Evolutionary conservation across 1,284 basidiomycete species (phyloP), one percentile per base, ranked within the genome.

Genomic region (Rhodotorula mucilaginosa): DNA sequence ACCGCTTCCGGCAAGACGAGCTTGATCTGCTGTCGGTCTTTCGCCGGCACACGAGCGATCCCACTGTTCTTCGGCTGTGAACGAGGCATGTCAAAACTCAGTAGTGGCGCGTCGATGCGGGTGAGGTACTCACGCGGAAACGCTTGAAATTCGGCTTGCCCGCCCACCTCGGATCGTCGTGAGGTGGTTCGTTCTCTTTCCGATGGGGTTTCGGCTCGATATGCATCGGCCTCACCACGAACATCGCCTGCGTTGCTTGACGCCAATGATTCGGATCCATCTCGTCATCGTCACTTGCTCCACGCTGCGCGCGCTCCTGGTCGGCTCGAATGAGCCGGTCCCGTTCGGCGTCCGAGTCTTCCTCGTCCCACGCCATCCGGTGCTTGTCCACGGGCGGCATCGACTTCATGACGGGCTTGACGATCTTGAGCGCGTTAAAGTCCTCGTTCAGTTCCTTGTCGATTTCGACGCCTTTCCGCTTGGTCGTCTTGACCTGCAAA

Each of bases 361-460:
- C 56, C 46, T 76, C 75, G 46, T 76, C 60, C 75, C 75, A 76
- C 1, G n/a, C 31, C 29, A 74, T 59, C 19, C 65, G 64, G 39
- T 64, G 62, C 39, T 64, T 58, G 61, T 68, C 63, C 18, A 5
- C 51, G 21, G 19, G 7, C 15, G 69, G 71, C 75, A 74, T 74
- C 29, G 13, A 16, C 60, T 67, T 63, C 12, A 76, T 21, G 46
- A 64, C 58, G 1, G 75, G 75, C 26, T 61, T 62, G 59, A 74
- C 73, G 13, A 76, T 72, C 61, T 74, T 76, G 64, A 76, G 71
- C 44, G 68, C 69, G 65, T 76, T 76, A 67, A 76, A 76, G 34
- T 76, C 75, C n/a, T 74, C 73, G 70, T 72, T 74, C 59, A 76
- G 61, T 10, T 52, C 70, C 46, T 67, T 62, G 31, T 75, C 74